These are phyloP conservation scores for Comarum palustre DNA, from an alignment of 306 rosid genomes.

Conservation along the genomic window DNA sequence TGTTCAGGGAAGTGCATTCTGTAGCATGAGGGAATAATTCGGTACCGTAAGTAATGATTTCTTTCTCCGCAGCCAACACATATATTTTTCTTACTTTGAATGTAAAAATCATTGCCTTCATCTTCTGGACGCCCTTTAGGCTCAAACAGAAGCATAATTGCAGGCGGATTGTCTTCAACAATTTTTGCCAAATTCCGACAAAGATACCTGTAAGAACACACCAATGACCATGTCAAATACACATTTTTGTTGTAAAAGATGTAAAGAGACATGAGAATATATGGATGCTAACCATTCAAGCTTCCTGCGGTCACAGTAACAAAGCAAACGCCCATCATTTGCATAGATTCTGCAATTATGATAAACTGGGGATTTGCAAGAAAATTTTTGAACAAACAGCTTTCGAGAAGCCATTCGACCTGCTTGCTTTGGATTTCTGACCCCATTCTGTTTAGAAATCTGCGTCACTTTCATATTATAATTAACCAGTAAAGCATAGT, in stretches of 20 bases:
- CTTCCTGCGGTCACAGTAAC: conserved; percentile 91
- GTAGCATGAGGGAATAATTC: conserved; percentile 95
- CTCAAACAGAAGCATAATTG: conserved; percentile 91
- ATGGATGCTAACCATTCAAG: conserved; percentile 78
- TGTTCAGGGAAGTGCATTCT: conserved; percentile 95
- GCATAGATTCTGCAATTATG: conserved; percentile 94
- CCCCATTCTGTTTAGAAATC: conserved; percentile 42
- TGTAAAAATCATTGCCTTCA: conserved; percentile 86
- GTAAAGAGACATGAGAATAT: conserved; percentile 7
- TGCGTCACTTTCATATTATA: conserved; percentile 47
- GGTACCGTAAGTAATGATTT: conserved; percentile 83
- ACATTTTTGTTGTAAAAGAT: conserved; percentile 8
- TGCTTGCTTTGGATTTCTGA: conserved; percentile 45
- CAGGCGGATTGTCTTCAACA: conserved; percentile 77
- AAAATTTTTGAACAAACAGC: conserved; percentile 81
- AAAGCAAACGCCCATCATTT: conserved; percentile 87
- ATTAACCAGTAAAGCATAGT: conserved; percentile 64
- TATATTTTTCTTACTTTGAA: conserved; percentile 88
- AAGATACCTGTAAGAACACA: conserved; percentile 62
- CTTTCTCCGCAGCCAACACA: conserved; percentile 98
- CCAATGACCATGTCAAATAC: conserved; percentile 26
- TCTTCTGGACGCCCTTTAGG: conserved; percentile 99
- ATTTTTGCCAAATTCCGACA: conserved; percentile 73
- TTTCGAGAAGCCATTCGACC: conserved; percentile 73
- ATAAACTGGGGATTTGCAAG: conserved; percentile 95